phyloP scores from a whole-genome alignment of 78 protist genomes.

The Protostelium mycophagum region DNA sequence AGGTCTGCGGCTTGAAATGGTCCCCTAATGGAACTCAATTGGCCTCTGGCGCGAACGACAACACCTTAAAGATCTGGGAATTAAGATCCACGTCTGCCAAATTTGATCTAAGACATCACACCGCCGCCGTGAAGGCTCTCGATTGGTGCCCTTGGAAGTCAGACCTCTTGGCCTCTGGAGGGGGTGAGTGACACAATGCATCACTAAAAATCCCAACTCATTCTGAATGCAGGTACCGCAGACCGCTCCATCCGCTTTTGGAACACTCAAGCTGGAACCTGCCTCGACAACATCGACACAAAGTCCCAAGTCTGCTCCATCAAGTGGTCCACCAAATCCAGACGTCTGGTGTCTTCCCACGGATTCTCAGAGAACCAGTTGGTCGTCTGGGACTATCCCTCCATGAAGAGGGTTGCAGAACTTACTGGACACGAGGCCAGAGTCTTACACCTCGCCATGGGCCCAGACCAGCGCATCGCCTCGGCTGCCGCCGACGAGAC shows the following conservation, averaged over 20 bases:
- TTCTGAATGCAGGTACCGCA: slow-evolving; percentile 98
- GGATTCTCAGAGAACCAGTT: slow-evolving; percentile 97
- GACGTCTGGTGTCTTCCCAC: slow-evolving; percentile 96
- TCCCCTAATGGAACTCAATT: slow-evolving; percentile 85
- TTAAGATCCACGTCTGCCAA: not conserved
- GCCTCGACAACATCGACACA: slow-evolving; percentile 87
- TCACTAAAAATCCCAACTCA: too few relatives aligned
- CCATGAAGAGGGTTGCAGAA: slow-evolving; percentile 89
- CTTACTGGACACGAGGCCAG: slow-evolving; percentile 95
- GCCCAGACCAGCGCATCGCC: slow-evolving; percentile 92
- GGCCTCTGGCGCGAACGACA: slow-evolving; percentile 99
- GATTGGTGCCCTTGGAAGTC: slow-evolving; percentile 98
- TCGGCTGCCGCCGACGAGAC: slow-evolving; percentile 98
- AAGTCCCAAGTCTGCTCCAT: slow-evolving; percentile 94
- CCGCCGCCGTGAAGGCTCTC: slow-evolving; percentile 97
- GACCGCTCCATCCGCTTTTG: slow-evolving; percentile 96
- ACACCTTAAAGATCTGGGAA: slow-evolving; percentile 85
- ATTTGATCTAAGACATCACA: slow-evolving; percentile 58
- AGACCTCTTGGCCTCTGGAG: slow-evolving; percentile 98
- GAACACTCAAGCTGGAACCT: slow-evolving; percentile 91
- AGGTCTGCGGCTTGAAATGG: slow-evolving; percentile 97
- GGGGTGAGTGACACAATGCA: too few relatives aligned
- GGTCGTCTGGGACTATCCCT: slow-evolving; percentile 97
- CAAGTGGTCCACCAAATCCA: slow-evolving; percentile 81
- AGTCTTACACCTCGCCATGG: slow-evolving; percentile 91